Percentiles rank a stretch among this genome's conserved stretches.
These are phyloP conservation scores for Cochlearia excelsa DNA, from an alignment of 345 rosid species.

Conservation along the genomic window DNA sequence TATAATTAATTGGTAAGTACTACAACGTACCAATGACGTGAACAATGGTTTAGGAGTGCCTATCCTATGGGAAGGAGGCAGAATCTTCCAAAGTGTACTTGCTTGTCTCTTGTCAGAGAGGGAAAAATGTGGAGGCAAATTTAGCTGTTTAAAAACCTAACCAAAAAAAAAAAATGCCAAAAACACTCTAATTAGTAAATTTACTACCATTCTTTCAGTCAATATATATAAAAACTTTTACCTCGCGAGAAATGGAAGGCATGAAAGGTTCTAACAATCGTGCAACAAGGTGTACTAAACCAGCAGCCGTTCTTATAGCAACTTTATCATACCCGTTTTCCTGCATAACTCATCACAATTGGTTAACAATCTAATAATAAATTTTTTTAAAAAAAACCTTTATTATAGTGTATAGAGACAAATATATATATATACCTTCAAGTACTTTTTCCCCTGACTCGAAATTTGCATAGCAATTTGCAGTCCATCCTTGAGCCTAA, in stretches of 20 bases:
- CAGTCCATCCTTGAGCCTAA: constrained; percentile 88
- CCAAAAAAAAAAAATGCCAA: constrained; percentile 30
- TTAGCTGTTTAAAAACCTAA: constrained; percentile 91
- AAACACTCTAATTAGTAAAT: constrained; percentile 3
- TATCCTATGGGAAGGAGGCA: constrained; percentile 71
- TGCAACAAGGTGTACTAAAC: constrained; percentile 82
- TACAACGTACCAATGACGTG: constrained; percentile 76
- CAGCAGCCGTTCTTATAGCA: constrained; percentile 76
- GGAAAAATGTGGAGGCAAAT: constrained; percentile 61
- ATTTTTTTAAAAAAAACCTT: too few relatives aligned
- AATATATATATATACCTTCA: constrained; percentile 53
- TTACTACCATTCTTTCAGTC: neutral
- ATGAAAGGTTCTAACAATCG: constrained; percentile 86
- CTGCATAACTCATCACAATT: too few relatives aligned
- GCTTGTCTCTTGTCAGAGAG: constrained; percentile 65
- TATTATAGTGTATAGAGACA: constrained; percentile 12
- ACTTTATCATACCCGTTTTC: constrained; percentile 54
- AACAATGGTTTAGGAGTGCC: constrained; percentile 73
- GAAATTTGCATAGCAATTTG: constrained; percentile 84
- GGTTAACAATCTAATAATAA: too few relatives aligned
- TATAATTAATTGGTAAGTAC: too few relatives aligned
- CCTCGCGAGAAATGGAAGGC: constrained; percentile 95
- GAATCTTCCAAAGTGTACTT: constrained; percentile 72
- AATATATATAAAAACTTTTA: constrained; percentile 22
- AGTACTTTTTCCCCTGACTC: constrained; percentile 77